These are phyloP conservation scores for Mucor plumbeus DNA, from an alignment of 371 early-diverging fungal species.

Conservation along the genomic window DNA sequence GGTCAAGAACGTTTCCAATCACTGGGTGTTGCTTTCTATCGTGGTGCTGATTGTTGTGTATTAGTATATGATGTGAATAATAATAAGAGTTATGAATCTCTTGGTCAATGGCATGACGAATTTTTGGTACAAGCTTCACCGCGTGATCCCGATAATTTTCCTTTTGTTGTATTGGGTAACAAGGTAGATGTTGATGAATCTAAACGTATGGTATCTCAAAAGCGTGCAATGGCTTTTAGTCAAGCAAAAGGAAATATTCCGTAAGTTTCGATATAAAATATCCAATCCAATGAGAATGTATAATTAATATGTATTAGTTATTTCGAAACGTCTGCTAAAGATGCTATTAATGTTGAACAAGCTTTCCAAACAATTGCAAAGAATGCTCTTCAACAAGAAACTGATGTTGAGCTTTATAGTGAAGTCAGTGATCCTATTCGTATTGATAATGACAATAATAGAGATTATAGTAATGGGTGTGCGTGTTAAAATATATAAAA, in stretches of 20 bases:
- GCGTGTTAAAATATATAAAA: constrained; percentile 33
- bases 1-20: constrained; percentile 98
- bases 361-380: constrained; percentile 95
- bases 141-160: constrained; percentile 93
- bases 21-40: constrained; percentile 97
- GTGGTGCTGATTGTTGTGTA: constrained; percentile 99
- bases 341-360: constrained; percentile 94
- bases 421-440: constrained; percentile 43
- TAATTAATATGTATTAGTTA: constrained; percentile 21
- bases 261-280: constrained; percentile 28
- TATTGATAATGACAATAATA: constrained; percentile 34
- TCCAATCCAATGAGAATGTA: neutral
- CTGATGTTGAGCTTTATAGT: constrained; percentile 70
- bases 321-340: constrained; percentile 92
- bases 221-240: constrained; percentile 96
- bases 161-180: constrained; percentile 97
- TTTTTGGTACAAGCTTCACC: constrained; percentile 94
- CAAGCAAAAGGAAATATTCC: constrained; percentile 93
- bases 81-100: constrained; percentile 89
- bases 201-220: constrained; percentile 90
- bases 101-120: constrained; percentile 96
- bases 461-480: constrained; percentile 36
- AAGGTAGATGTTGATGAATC: constrained; percentile 97
- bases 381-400: constrained; percentile 90
- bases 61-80: constrained; percentile 97